These are phyloP conservation scores for Blastobotrys aristatus DNA, from an alignment of 1,139 yeast genomes.

Conservation along the genomic window DNA sequence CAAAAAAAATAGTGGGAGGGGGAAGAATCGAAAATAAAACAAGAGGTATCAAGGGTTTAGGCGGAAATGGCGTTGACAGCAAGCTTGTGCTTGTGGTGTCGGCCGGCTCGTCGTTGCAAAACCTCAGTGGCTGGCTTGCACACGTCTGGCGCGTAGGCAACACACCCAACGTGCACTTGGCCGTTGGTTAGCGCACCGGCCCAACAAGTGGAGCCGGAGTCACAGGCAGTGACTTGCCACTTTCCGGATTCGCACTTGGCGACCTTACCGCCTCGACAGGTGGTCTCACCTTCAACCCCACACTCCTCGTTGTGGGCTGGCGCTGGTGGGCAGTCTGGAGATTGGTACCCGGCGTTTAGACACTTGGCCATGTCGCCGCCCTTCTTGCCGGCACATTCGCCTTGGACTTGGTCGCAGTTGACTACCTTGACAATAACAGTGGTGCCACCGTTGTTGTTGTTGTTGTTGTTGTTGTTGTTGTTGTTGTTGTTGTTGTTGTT, in stretches of 20 bases:
- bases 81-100: background rate
- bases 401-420: conserved; percentile 10
- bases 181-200: background rate
- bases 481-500: conserved; percentile 10
- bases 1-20: too few relatives aligned
- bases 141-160: background rate
- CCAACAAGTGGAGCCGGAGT: conserved; percentile 37
- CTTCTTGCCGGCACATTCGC: conserved; percentile 12
- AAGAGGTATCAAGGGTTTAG: background rate
- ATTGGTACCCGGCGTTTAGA: conserved; percentile 10
- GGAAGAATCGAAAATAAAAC: too few relatives aligned
- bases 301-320: conserved; percentile 12
- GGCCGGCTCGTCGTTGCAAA: background rate
- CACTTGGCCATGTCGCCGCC: conserved; percentile 14
- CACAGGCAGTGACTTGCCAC: conserved; percentile 53
- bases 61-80: background rate
- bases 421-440: background rate
- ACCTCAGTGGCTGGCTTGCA: conserved; percentile 1
- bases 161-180: background rate
- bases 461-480: background rate
- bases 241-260: conserved; percentile 50
- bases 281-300: conserved; percentile 41
- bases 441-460: conserved; percentile 11
- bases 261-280: conserved; percentile 48
- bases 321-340: conserved; percentile 14